Base-by-base conservation (phyloP, 768 basidiomycete species). In the Phanerochaete carnosa region DNA sequence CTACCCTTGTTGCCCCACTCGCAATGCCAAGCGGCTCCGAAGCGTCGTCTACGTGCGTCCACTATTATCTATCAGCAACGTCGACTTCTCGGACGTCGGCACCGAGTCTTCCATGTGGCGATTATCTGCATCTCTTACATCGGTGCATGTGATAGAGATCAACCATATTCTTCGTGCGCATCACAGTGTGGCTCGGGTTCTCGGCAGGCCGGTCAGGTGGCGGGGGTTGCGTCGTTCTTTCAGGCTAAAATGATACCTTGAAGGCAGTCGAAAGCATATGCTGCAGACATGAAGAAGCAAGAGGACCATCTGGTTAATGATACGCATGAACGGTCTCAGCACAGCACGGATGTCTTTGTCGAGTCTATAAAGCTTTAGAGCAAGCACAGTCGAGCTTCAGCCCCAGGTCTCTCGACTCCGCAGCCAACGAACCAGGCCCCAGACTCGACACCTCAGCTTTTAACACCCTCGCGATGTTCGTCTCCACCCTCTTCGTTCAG, bases 401-500 rank as follows among this genome's bases (percentile, higher is more conserved):
- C 53, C 26, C 53, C 19, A 55, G 53, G 53, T 39, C 53, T 55
- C 53, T 55, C 33, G 53, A 55, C 37, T 43, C 53, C 19, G 19
- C 35, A 55, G 33, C 53, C 53, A 9, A 39, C 53, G 39, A 23
- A 29, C 6, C 5, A 13, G 25, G 25, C 19, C 47, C 23, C 47
- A 43, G 39, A 5, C 47, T 57, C 60, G 32, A 56, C 46, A 12
- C 56, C 51, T 30, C 62, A 43, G 54, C 59, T 54, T 60, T 46
- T n/a, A n/a, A 22, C 46, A 30, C 25, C 47, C 45, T 45, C 46
- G 45, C 26, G 43, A 66, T 70, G 62, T 63, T 64, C 62, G 57
- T 65, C 51, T 45, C 62, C 56, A 58, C 66, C 12, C 64, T 70
- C 58, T 55, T 68, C 63, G 61, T 57, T 55, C 60, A 59, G 54